Evolutionary conservation across 495 filamentous ascomycete species (phyloP), one percentile per base, ranked within the genome.

Genomic region (Aspergillus conjunctus): DNA sequence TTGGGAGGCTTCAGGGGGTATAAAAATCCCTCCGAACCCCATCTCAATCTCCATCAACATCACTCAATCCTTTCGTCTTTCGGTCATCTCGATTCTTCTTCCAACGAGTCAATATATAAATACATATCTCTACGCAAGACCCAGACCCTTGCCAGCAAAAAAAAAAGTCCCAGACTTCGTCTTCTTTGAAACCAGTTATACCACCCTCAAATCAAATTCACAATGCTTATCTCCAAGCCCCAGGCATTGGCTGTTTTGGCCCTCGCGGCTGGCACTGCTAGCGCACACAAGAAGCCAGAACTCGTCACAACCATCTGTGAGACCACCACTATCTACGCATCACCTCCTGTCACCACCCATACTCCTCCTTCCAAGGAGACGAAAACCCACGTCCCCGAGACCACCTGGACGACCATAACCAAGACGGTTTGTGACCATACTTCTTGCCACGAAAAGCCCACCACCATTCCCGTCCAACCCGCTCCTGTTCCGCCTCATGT

Each of bases 151-250:
- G 39, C 26, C 26, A 26, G 26, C 39, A 56, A 56, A 7, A 43
- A 34, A 21, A 11, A 20, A 34, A 34, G 20, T 18, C 7, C 44
- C 44, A 7, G 7, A 21, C 18, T 48, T 48, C 20, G 6, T 48
- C 20, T 21, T 48, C 10, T 48, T 20, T 22, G 10, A 18, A 48
- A 11, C n/a, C 7, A 20, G 44, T 20, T 20, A 22, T 11, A 21
- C 20, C 10, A 21, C 21, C 39, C 50, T 31, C 26, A 37, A n/a
- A 37, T 11, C 21, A 39, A 21, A 51, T 15, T 33, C 54, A 59
- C 39, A 21, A 68, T 68, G 66, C 66, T 66, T 44, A 54, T 66
- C 57, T 63, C 58, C 21, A 66, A 60, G n/a, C 20, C 52, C 20
- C 58, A 60, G 41, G 31, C 58, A 32, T 26, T 61, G 41, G 21